Evolutionary conservation across 1,139 yeast genomes (phyloP), one percentile per base, ranked within the genome.

Genomic region (Tardiomyces blankii): DNA sequence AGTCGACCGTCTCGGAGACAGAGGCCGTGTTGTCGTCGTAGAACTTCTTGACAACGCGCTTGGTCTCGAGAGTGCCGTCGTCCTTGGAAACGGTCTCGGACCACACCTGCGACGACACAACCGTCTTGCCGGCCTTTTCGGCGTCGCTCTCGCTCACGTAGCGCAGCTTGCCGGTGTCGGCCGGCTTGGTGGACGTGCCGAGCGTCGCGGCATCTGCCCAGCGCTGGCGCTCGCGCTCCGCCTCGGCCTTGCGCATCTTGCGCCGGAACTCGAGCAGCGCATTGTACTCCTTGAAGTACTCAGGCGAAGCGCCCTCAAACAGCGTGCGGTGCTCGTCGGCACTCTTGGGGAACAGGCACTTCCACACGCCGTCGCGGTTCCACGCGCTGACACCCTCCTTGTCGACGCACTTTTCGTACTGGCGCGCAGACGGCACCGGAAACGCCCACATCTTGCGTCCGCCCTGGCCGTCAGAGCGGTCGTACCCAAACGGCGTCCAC

Each of bases 291-390:
- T 70, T 69, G 67, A 86, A 87, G 60, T 71, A 77, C 32, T 69
- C 45, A 35, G 38, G 13, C 13, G 25, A 13, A 18, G 19, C 9
- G 30, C 23, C 11, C n/a, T 19, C 40, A 30, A 30, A 30, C n/a
- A 30, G 35, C n/a, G 25, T 27, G 11, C 25, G 44, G 19, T 38
- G 33, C 46, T 45, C 18, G 51, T 28, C 35, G 32, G 38, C 35
- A 19, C 46, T 39, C 14, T 41, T 44, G 27, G 95, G 95, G 65
- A 88, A 83, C 46, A 88, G 67, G 64, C 96, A 88, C 57, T 88
- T 74, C 96, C 96, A 88, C 62, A 78, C 74, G 0, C 96, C 96
- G 23, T 62, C 62, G 41, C 73, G 68, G 56, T 84, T 91, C 95
- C 95, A 88, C 8, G 80, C 78, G 1, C 86, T 75, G 16, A 74